Base-by-base conservation (phyloP, 257 asterid species). In the Nicotiana otophora region DNA sequence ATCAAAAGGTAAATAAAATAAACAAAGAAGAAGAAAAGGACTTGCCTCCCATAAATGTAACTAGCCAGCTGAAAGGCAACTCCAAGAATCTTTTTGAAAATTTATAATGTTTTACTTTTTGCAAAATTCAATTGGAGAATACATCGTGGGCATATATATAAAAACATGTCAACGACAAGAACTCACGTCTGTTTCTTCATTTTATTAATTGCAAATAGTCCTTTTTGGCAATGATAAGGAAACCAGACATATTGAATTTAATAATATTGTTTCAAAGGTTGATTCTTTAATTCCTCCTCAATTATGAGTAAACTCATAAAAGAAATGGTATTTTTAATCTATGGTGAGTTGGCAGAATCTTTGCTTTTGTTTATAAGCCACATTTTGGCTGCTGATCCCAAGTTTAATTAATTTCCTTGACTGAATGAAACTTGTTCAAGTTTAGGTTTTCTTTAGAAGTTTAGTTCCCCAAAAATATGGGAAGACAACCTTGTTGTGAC, bases 401-500 rank as follows among this genome's bases (percentile, higher is more conserved):
- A 81, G 66, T 68, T 81, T n/a, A 61, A 76, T 65, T 36, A 20
- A 65, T 61, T n/a, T 19, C 2, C 7, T 36, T 11, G 30, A 62
- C 31, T 46, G 17, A 68, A 60, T 55, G 7, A 69, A 60, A 48
- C 30, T 36, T 51, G 23, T 9, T 36, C 4, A 36, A 11, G 57
- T 14, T 7, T 10, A 10, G 53, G 51, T 26, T 17, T 84, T 30
- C 17, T 34, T 55, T 12, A 36, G 61, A 30, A 15, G 17, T 14
- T 36, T 63, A 51, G 14, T 51, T 12, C 5, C 57, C 60, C 57
- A 20, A 72, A 28, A 72, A 12, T 60, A 94, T 94, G 98, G 97
- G 98, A 83, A 87, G 98, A 72, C 97, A 92, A 81, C 97, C 97
- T 72, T 94, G 97, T 51, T 94, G 97, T 72, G 98, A 94, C 28